Base-by-base conservation (phyloP, 257 asterid species). In the Handroanthus guayacan region DNA sequence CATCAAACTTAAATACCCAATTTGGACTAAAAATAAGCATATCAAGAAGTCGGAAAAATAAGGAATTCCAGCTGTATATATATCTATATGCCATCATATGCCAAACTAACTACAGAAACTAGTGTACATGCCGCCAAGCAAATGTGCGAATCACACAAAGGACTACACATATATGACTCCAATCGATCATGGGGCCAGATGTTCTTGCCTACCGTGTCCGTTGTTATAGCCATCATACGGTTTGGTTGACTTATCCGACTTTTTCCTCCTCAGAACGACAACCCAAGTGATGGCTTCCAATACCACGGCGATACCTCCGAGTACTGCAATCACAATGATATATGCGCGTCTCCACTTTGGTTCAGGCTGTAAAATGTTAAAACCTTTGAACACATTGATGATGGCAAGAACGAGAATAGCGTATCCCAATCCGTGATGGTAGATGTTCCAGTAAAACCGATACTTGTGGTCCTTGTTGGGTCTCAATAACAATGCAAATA, bases 401-500 rank as follows among this genome's bases (percentile, higher is more conserved):
- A 91, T 79, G 83, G 91, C 89, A 48, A 95, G 92, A 10, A 84
- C 51, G 41, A 89, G 62, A 54, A 95, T 82, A 9, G 84, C 20
- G 36, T 90, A 95, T 25, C 98, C 99, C 10, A 88, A 7, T 13
- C 84, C 84, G 5, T 91, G 93, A 71, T 91, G 99, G 89, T 91
- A 92, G 76, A 88, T 81, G 52, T 92, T 95, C 98, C 97, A 95
- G 83, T 92, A 92, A 37, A 86, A 62, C 20, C 97, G 86, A 36
- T 75, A 82, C 87, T 91, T 95, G 91, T 93, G 93, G 65, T 90
- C 97, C 91, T 83, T 84, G 13, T 84, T 83, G 0, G 99, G 99
- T 69, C 99, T 87, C 84, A 92, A 69, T 62, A 93, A 79, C 83
- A 93, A 69, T 4, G 97, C 97, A 78, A 88, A 89, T 13, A 91